Evolutionary conservation across 1,139 yeast genomes (phyloP), one percentile per base, ranked within the genome.

Genomic region (Saccharomyces uvarum): DNA sequence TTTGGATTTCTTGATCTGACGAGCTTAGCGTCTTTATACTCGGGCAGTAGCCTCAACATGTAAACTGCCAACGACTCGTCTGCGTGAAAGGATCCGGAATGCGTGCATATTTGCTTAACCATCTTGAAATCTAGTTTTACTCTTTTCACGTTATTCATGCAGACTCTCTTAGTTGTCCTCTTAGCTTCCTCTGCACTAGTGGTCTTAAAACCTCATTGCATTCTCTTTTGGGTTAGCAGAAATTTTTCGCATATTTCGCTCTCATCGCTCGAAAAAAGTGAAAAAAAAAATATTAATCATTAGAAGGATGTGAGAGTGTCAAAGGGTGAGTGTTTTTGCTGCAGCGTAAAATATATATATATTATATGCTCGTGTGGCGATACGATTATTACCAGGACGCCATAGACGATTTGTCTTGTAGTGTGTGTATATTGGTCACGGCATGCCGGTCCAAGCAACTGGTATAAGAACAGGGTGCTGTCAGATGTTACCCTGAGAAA

Each of bases 21-120:
- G 38, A 93, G 76, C 54, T 76, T 77, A 13, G 96, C 84, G 56
- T 82, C 77, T 54, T 79, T 69, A 71, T 72, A 93, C 68, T 80
- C 77, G 3, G 97, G 96, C 53, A 93, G 75, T 31, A 82, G 75
- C 64, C 80, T 82, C 57, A 93, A 76, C 86, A 93, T 83, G 71
- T 79, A 91, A 2, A 91, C 97, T 2, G 98, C 99, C 57, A 95
- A 78, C n/a, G 96, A 85, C 71, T 93, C 99, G 72, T 93, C 99
- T 24, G 99, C 98, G 67, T 93, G 99, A 77, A 93, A 93, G 0
- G 91, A 80, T 7, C 99, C 99, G 49, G 95, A 88, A 68, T 90
- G 97, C n/a, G 97, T 91, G 66, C 97, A 91, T 57, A 91, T 87
- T 65, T 80, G 78, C 14, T 47, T 24, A 46, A 49, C 54, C 33